A percentile compares a stretch with the other conserved stretches of the same genome.
Conservation (phyloP, 345 rosid species). For the Firmiana major region DNA sequence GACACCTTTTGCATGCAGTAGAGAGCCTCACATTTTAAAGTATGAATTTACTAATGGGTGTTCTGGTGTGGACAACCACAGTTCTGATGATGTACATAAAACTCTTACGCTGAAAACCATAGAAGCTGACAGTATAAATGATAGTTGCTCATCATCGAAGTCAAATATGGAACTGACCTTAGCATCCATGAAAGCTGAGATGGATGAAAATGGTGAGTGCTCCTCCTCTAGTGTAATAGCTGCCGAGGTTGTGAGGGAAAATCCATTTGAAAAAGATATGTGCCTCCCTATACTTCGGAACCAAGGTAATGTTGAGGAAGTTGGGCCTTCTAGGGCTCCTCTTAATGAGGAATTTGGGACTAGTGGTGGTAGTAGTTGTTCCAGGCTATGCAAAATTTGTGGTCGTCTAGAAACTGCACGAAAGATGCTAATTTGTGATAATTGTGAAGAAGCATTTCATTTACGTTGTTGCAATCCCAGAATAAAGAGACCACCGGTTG, state of each 20-base stretch:
- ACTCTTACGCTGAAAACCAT: constrained; percentile 30
- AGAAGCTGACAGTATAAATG: constrained; percentile 55
- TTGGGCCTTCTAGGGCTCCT: constrained; percentile 19
- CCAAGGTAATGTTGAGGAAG: constrained; percentile 28
- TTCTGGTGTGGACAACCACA: constrained; percentile 21
- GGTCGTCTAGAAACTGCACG: constrained; percentile 34
- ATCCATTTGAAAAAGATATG: constrained; percentile 36
- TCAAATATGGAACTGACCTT: constrained; percentile 49
- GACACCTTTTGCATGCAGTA: constrained; percentile 17
- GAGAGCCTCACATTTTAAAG: constrained; percentile 19
- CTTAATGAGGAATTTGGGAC: constrained; percentile 26
- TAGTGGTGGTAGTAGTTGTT: constrained; percentile 31
- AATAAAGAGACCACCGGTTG: constrained; percentile 42
- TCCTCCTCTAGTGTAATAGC: constrained; percentile 53
- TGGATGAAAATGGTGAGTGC: constrained; percentile 55
- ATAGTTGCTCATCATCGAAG: constrained; percentile 62
- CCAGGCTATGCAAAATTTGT: constrained; percentile 64
- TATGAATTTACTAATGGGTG: constrained; percentile 23
- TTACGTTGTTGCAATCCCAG: constrained; percentile 62
- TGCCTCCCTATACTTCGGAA: constrained; percentile 34
- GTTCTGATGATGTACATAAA: constrained; percentile 34
- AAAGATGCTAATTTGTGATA: constrained; percentile 81
- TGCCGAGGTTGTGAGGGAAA: constrained; percentile 31
- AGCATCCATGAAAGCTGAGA: constrained; percentile 42
- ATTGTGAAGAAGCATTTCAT: constrained; percentile 84